Percentiles rank a stretch among this genome's conserved stretches.
These are phyloP conservation scores for Cyberlindnera xishuangbannaensis DNA, from an alignment of 805 yeast genomes.

Conservation along the genomic window DNA sequence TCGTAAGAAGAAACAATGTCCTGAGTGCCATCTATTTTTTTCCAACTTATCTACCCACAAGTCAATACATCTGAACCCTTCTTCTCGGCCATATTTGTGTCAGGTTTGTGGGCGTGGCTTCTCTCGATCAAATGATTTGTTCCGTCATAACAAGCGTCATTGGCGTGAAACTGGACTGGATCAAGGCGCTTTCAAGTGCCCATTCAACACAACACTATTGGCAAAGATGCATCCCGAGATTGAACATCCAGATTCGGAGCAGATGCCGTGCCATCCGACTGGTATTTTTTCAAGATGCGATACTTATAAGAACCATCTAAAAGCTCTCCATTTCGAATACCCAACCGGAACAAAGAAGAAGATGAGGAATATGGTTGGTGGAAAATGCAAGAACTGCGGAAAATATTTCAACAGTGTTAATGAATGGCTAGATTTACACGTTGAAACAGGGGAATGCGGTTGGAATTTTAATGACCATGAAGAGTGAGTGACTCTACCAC, in stretches of 20 bases:
- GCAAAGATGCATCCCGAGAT: conserved; percentile 2
- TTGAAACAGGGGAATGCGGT: conserved; percentile 38
- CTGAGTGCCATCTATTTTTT: conserved; percentile 60
- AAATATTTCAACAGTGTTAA: conserved; percentile 60
- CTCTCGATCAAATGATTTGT: conserved; percentile 80
- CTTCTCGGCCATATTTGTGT: conserved; percentile 74
- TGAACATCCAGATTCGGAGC: background rate
- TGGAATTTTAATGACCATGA: conserved; percentile 6
- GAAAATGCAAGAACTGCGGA: conserved; percentile 77
- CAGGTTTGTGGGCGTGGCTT: conserved; percentile 77
- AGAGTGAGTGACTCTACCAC: no score
- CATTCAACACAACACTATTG: conserved; percentile 41
- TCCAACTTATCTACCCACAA: conserved; percentile 81
- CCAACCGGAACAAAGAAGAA: conserved; percentile 82
- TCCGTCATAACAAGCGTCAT: conserved; percentile 82
- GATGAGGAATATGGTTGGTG: conserved; percentile 61
- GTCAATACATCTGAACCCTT: conserved; percentile 68
- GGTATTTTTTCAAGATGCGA: conserved; percentile 89
- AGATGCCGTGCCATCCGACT: conserved; percentile 58
- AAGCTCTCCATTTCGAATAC: conserved; percentile 83
- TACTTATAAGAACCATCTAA: conserved; percentile 85
- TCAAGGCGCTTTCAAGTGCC: conserved; percentile 73
- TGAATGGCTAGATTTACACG: conserved; percentile 72
- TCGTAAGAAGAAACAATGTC: conserved; percentile 66
- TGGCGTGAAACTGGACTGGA: conserved; percentile 67